phyloP scores from a whole-genome alignment of 106 monocot genomes.

The Vanilla planifolia region DNA sequence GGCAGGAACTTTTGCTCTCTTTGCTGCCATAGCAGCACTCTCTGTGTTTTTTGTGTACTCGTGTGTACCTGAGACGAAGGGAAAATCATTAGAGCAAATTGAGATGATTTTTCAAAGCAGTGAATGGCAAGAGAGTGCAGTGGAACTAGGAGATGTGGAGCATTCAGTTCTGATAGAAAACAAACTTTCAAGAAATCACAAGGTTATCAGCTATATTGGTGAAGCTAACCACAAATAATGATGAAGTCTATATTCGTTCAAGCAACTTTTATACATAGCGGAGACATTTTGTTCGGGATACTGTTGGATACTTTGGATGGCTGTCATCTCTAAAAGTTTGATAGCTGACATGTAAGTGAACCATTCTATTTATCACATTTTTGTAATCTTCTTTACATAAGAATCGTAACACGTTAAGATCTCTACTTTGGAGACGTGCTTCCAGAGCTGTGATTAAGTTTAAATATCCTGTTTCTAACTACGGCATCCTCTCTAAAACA shows the following conservation, averaged over 20 bases:
- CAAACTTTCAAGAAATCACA: neutral
- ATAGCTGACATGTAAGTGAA: no score
- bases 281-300: no score
- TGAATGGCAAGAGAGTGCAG: slow-evolving; percentile 37
- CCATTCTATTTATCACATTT: no score
- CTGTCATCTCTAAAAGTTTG: no score
- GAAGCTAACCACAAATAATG: neutral
- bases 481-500: no score
- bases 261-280: no score
- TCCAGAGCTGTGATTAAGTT: no score
- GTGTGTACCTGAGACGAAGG: slow-evolving; percentile 87
- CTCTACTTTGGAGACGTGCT: no score
- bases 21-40: slow-evolving; percentile 45
- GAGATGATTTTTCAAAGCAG: slow-evolving; percentile 52
- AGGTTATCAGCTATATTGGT: neutral
- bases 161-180: slow-evolving; percentile 30
- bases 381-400: no score
- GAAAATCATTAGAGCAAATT: slow-evolving; percentile 83
- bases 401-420: no score
- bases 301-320: no score
- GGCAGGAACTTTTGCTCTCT: slow-evolving; percentile 68
- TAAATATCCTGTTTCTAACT: no score
- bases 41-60: slow-evolving; percentile 62
- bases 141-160: slow-evolving; percentile 78
- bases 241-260: neutral